Evolutionary conservation across 306 rosid species (phyloP), one percentile per base, ranked within the genome.

Genomic region (Rosa persica): DNA sequence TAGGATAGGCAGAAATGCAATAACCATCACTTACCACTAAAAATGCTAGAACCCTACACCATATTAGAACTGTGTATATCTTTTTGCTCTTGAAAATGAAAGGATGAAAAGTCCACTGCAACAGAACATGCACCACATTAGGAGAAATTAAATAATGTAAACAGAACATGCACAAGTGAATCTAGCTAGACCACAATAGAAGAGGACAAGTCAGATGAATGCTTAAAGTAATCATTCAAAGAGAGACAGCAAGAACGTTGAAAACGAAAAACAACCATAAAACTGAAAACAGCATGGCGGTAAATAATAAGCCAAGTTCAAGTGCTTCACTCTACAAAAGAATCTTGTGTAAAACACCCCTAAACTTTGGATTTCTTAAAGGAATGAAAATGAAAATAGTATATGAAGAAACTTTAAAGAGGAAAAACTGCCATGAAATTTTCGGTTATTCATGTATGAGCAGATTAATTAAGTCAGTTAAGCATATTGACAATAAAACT

Each of bases 41-140:
- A 86, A 85, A 96, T 64, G 98, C 81, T 79, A 96, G 90, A 88
- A 90, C 96, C 86, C 99, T 93, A 91, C 99, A 96, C 99, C 99
- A 96, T 52, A 96, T 44, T 74, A 90, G 81, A 85, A 93, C 99
- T 52, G 99, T 96, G 82, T 89, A 96, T 81, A 96, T 87, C 96
- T 87, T 96, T 87, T 91, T 96, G 84, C 87, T 84, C 98, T 96
- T 96, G 76, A 89, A 83, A 75, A 96, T 74, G 86, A 96, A 96
- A 67, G 99, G 99, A 83, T 96, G 97, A 69, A 96, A 96, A 38
- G 94, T 90, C 99, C 99, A 96, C 99, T 96, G 96, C 89, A 91
- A 79, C 73, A 82, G 49, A 86, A 85, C 77, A 87, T 16, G 69
- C 70, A 47, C 70, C 52, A 68, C 62, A 79, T 74, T 44, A 49